These are phyloP conservation scores for Lipomyces sp. DNA, from an alignment of 805 yeast genomes.

Conservation along the genomic window DNA sequence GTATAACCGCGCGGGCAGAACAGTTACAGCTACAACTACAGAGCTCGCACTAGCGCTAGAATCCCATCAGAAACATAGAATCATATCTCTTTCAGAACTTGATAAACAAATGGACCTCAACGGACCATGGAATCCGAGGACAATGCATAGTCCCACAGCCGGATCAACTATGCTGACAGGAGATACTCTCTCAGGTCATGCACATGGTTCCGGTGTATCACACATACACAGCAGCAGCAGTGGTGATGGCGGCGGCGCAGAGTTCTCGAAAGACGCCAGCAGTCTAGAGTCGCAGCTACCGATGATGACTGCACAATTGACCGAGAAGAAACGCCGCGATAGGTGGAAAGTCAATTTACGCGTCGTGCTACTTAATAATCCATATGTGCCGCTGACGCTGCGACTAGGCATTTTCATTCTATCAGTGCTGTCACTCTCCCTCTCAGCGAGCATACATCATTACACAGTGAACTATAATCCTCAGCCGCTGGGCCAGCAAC, in stretches of 20 bases:
- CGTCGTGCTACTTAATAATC: constrained; percentile 64
- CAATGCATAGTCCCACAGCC: constrained; percentile 14
- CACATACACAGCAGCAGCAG: no score
- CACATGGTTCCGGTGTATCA: no score
- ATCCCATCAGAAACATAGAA: constrained; percentile 10
- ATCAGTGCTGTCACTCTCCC: constrained; percentile 64
- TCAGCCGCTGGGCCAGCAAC: constrained; percentile 57
- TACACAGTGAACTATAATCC: constrained; percentile 21
- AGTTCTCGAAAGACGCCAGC: neutral
- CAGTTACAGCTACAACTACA: no score
- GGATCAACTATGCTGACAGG: no score
- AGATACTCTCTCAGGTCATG: no score
- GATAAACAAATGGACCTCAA: constrained; percentile 27
- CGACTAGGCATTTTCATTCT: constrained; percentile 58
- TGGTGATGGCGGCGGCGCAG: no score
- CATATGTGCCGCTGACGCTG: constrained; percentile 75
- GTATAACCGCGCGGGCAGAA: no score
- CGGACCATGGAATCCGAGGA: constrained; percentile 27
- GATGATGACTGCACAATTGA: constrained; percentile 25
- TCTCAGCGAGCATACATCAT: constrained; percentile 60
- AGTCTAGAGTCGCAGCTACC: constrained; percentile 3
- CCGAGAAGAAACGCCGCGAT: constrained; percentile 6
- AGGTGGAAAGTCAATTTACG: constrained; percentile 56
- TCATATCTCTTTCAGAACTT: constrained; percentile 17
- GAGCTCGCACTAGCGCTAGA: no score